Evolutionary conservation across 129 eudicot genomes (phyloP), one percentile per base, ranked within the genome.

Genomic region (Helianthus tuberosus): DNA sequence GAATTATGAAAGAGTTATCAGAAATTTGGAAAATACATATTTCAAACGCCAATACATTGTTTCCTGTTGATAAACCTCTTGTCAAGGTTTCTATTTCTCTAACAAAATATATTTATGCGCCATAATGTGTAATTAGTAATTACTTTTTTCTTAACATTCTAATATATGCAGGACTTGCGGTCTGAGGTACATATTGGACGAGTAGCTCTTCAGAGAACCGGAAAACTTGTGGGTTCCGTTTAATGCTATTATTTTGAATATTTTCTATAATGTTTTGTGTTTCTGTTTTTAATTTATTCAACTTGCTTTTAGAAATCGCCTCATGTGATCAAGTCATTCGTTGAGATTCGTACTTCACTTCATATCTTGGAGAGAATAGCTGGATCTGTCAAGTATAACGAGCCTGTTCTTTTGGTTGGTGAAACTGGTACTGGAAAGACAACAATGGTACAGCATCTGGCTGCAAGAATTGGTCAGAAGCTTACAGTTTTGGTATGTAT

Each of bases 381-480:
- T 62, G 84, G 87, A 77, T 89, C 99, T 75, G 90, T 86, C 38
- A 85, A 91, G 85, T 81, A 64, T 64, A 95, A 88, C 15, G 99
- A 95, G 82, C 94, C 99, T 57, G 94, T 95, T 71, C 96, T 95
- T 43, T 72, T 95, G 76, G 99, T 95, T 76, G 99, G 99, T 78
- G 99, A 95, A 79, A 95, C 99, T 66, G 99, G 99, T 74, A 89
- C 99, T 4, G 99, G 99, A 46, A 95, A 95, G 77, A 91, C 99
- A 64, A 95, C 99, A 6, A 83, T 95, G 72, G 99, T 95, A 46
- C 99, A 95, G 84, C 91, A 83, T 71, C 81, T 95, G 75, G 94
- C 99, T 6, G 46, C 75, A 64, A 81, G 90, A 80, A 80, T 91
- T 15, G 97, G 96, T 61, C 88, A 95, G 76, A 95, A 87, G 68